Percentiles rank a stretch among this genome's conserved stretches.
phyloP scores from a whole-genome alignment of 306 rosid genomes.

The Corylus heterophylla region DNA sequence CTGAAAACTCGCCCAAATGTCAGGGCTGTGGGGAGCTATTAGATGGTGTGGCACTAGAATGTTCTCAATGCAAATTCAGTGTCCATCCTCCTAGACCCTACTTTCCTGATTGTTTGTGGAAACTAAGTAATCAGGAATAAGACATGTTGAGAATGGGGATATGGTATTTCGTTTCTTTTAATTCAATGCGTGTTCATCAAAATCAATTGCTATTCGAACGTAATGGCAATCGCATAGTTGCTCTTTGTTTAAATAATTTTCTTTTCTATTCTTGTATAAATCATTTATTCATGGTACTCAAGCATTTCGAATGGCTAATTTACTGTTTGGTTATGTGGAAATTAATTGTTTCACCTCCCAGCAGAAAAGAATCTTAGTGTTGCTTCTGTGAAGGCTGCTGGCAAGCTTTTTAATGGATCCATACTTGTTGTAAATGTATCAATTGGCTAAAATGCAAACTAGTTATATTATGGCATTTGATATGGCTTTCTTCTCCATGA shows the following conservation, averaged over 20 bases:
- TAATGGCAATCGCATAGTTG: no score
- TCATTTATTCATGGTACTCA: neutral
- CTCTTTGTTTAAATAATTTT: neutral
- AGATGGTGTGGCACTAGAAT: no score
- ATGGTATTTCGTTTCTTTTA: no score
- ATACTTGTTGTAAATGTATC: neutral
- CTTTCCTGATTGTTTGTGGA: no score
- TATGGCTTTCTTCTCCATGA: neutral
- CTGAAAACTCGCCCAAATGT: no score
- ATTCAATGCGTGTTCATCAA: no score
- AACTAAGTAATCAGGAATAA: no score
- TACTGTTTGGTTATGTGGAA: neutral
- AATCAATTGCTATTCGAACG: no score
- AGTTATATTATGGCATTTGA: neutral
- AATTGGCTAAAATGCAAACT: neutral
- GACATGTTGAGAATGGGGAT: no score
- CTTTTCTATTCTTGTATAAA: neutral
- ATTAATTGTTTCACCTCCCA: neutral
- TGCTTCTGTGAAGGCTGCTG: neutral
- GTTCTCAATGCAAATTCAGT: constrained; percentile 28
- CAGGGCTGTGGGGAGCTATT: no score
- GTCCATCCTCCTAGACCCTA: neutral
- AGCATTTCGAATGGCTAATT: neutral
- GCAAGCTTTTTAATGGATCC: neutral
- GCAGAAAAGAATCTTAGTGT: neutral